phyloP scores from a whole-genome alignment of 2,329 filamentous ascomycete genomes.

The Scedosporium boydii region DNA sequence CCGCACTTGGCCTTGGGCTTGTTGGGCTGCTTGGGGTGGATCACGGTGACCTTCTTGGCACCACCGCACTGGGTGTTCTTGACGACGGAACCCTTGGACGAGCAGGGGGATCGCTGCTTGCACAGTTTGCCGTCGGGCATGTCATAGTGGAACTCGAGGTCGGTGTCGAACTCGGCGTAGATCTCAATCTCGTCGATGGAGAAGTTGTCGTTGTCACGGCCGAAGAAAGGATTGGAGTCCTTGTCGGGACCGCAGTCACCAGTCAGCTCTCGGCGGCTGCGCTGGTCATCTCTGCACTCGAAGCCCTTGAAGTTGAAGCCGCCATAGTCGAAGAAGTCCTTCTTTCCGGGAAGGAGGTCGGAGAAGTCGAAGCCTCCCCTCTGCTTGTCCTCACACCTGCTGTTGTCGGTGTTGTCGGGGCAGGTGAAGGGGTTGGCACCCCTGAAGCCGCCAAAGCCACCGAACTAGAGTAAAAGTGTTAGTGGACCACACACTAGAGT shows the following conservation, averaged over 20 bases:
- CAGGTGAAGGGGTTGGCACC: conserved; percentile 46
- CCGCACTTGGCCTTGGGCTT: conserved; percentile 51
- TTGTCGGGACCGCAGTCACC: conserved; percentile 39
- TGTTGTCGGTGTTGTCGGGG: conserved; percentile 65
- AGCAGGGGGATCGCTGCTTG: conserved; percentile 67
- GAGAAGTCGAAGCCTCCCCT: conserved; percentile 62
- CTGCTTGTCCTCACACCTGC: conserved; percentile 61
- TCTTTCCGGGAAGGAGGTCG: conserved; percentile 48
- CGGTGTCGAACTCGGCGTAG: conserved; percentile 62
- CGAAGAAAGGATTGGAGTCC: conserved; percentile 48
- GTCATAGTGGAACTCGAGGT: conserved; percentile 76
- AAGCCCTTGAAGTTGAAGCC: conserved; percentile 66
- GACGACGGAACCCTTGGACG: conserved; percentile 56
- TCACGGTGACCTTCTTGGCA: conserved; percentile 69
- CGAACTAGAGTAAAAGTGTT: conserved; percentile 6
- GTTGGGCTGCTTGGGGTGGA: conserved; percentile 50
- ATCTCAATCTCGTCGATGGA: conserved; percentile 69
- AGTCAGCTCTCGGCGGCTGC: conserved; percentile 51
- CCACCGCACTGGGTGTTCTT: conserved; percentile 88
- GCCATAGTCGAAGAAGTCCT: conserved; percentile 57
- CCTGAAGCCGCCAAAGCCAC: conserved; percentile 7
- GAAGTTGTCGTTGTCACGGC: conserved; percentile 43
- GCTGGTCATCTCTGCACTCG: conserved; percentile 46
- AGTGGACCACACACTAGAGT: conserved; percentile 1
- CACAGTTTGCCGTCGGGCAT: conserved; percentile 78